Evolutionary conservation across 805 yeast species (phyloP), one percentile per base, ranked within the genome.

Genomic region (Henningerozyma blattae): DNA sequence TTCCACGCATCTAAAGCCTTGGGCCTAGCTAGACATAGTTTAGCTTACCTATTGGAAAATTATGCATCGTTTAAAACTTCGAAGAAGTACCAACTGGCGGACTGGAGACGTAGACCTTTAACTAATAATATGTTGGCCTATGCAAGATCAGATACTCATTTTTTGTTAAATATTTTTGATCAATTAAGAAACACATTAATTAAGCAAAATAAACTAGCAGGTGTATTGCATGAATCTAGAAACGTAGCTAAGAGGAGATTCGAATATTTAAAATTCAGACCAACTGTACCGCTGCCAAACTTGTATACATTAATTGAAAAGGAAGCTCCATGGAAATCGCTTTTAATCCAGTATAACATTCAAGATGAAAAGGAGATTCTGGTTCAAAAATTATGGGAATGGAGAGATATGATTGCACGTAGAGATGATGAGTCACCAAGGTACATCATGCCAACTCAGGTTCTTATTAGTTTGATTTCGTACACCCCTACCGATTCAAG

Each of bases 131-230:
- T 91, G 87, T 57, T 65, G 39, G 72, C 78, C 13, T 91, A 91
- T 54, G 98, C 98, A 0, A 70, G 94, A 42, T 81, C 95, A 0
- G 98, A 91, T 57, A 91, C 98, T 0, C 98, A 91, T 56, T 91
- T 86, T 48, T 59, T 91, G 33, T 64, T 91, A 25, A 72, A 80
- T 54, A 80, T 91, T 13, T 91, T 67, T 57, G 89, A 85, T 48
- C 71, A 71, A 41, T 57, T 91, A 56, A 75, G 74, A 40, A 77
- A 77, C 43, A 65, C 67, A 47, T 61, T 89, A 13, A 47, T 80
- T 3, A 67, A 68, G 18, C 52, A 59, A 27, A 62, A 67, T 28
- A 68, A 68, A 41, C 41, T 77, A 47, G 70, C 70, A n/a, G 61
- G 63, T 14, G 95, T 84, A 1, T 61, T 89, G 15, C 66, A 65